These are phyloP conservation scores for Brachypodium distachyon DNA, from an alignment of 202 grass and related monocot species.

Conservation along the genomic window DNA sequence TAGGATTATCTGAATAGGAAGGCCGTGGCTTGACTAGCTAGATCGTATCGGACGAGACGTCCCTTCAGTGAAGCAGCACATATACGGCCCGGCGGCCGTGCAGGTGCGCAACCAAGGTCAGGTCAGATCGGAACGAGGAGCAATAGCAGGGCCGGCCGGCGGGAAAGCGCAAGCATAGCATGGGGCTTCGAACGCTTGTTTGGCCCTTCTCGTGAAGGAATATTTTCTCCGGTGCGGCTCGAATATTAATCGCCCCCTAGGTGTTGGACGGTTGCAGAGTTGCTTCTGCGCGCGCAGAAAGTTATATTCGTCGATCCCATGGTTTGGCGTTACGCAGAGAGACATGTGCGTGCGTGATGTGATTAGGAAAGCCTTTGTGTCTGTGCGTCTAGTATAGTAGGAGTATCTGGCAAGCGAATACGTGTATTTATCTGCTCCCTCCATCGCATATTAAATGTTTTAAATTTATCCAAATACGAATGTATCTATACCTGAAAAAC, in stretches of 20 bases:
- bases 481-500: too few relatives aligned
- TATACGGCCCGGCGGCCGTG: too few relatives aligned
- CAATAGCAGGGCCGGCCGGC: not conserved
- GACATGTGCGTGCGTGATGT: conserved; percentile 4
- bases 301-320: not conserved
- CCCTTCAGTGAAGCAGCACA: conserved; percentile 1
- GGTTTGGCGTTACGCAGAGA: not conserved
- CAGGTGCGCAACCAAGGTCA: not conserved
- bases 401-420: too few relatives aligned
- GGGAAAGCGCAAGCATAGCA: not conserved
- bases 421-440: too few relatives aligned
- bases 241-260: too few relatives aligned
- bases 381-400: too few relatives aligned
- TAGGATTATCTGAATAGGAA: not conserved
- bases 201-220: not conserved
- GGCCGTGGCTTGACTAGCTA: not conserved
- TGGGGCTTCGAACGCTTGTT: not conserved
- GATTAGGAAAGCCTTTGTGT: too few relatives aligned
- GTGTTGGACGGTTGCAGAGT: conserved; percentile 20
- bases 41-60: not conserved
- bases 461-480: too few relatives aligned
- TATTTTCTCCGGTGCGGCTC: too few relatives aligned
- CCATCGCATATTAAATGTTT: too few relatives aligned
- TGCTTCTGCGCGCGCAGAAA: conserved; percentile 4
- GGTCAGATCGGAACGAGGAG: not conserved